Base-by-base conservation (phyloP, 2,329 filamentous ascomycete species). In the Aspergillus melleus region DNA sequence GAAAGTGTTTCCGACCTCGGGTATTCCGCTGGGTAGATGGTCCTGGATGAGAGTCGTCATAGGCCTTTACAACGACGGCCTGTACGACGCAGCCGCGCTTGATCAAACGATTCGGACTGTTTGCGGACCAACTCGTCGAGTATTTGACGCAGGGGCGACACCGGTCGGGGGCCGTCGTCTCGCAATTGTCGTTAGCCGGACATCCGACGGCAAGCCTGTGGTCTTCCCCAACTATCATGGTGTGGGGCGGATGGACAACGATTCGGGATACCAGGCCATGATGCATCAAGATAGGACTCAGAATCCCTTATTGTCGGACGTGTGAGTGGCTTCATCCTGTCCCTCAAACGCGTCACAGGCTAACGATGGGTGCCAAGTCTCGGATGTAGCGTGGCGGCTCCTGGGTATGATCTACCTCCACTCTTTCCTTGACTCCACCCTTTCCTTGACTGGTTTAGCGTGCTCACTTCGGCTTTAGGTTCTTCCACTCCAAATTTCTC, bases 361-460 rank as follows among this genome's bases (percentile, higher is more conserved):
- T 44, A 4, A 44, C 39, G 22, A 44, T 4, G 22, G 2, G 3
- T 22, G 26, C n/a, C 22, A 49, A 59, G 61, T n/a, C 59, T 61
- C 39, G 29, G 54, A 2, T 62, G 60, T 54, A 64, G 64, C 49
- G 61, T 64, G 39, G 66, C 66, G 9, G 66, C 65, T 16, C 66
- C 60, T 2, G 57, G 51, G 63, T 69, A 61, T 66, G 65, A n/a
- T n/a, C n/a, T n/a, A n/a, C n/a, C n/a, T n/a, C n/a, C n/a, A 22
- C 49, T 24, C 14, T 46, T 44, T 26, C 36, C 6, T n/a, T n/a
- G n/a, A n/a, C n/a, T n/a, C n/a, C n/a, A n/a, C n/a, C n/a, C 14
- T 46, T 44, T 26, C 36, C 6, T 36, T 44, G 2, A 32, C 20
- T 30, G 42, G 10, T 50, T n/a, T 29, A 49, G 19, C 30, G 61